Base-by-base conservation (phyloP, 768 basidiomycete species). In the Leccinum fibrillosum region DNA sequence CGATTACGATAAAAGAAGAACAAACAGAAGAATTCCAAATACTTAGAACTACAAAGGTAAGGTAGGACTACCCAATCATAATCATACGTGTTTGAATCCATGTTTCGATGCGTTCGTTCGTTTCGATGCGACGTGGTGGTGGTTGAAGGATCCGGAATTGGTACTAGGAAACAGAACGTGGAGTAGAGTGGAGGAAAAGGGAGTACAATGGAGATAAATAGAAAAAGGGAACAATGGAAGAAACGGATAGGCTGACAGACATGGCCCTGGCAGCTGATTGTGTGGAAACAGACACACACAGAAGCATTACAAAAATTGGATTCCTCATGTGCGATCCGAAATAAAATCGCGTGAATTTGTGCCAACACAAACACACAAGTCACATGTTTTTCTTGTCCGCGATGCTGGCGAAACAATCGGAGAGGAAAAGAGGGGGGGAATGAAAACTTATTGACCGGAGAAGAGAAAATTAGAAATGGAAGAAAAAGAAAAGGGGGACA, bases 401-500 rank as follows among this genome's bases (percentile, higher is more conserved):
- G n/a, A 42, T 42, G n/a, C 10, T 19, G 42, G 42, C 42, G n/a
- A 42, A 42, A 52, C 15, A 17, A 35, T 32, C 30, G 23, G 49
- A 50, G 28, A 15, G 23, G 23, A 17, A 56, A 53, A 23, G 8
- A 28, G 26, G 23, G 7, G 15, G 7, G n/a, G 37, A 21, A 35
- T 17, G 35, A n/a, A 17, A n/a, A 42, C 17, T 42, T 37, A 25
- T 60, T 48, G 35, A 48, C 35, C 45, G 26, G 17, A 26, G 35
- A 49, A 45, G 32, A 13, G 32, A 34, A 34, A 34, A 13, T 34
- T 60, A 37, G 17, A 52, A 44, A 42, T 42, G 39, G 39, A 25
- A 12, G 50, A 55, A 56, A 61, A 52, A 35, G 52, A 52, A 42
- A 55, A 55, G 52, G 37, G 50, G 37, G 49, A 25, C 49, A 60